Conservation (phyloP, 1,139 yeast species). For the Scheffersomyces segobiensis region DNA sequence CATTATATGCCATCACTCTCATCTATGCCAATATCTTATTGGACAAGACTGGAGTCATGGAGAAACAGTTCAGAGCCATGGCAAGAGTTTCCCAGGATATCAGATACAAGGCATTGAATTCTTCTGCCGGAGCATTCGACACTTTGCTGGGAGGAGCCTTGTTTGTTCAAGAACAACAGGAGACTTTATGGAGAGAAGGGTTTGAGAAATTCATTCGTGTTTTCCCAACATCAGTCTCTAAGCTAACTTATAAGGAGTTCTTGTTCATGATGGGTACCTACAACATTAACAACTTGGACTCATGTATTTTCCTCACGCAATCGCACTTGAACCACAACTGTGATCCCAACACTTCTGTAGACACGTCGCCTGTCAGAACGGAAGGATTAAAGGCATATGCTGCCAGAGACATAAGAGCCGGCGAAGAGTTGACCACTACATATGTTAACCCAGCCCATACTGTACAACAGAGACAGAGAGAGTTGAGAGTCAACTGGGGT, state of each 20-base stretch:
- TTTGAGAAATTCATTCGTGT: slow-evolving; percentile 49
- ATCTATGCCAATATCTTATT: slow-evolving; percentile 51
- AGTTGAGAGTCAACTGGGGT: slow-evolving; percentile 79
- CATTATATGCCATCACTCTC: slow-evolving; percentile 64
- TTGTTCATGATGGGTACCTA: slow-evolving; percentile 67
- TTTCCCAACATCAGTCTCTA: slow-evolving; percentile 40
- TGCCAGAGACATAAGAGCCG: slow-evolving; percentile 54
- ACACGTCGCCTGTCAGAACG: slow-evolving; percentile 44
- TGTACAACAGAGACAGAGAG: slow-evolving; percentile 63
- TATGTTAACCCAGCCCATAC: slow-evolving; percentile 71
- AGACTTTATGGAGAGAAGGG: slow-evolving; percentile 61
- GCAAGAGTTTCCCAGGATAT: slow-evolving; percentile 70
- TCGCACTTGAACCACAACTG: slow-evolving; percentile 80
- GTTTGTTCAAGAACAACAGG: slow-evolving; percentile 57
- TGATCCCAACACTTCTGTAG: slow-evolving; percentile 66
- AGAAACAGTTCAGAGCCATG: slow-evolving; percentile 55
- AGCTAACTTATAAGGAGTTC: slow-evolving; percentile 54
- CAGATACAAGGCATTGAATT: slow-evolving; percentile 60
- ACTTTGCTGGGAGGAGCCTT: slow-evolving; percentile 49
- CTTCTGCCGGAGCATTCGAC: slow-evolving; percentile 60
- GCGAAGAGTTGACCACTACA: slow-evolving; percentile 69
- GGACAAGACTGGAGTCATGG: slow-evolving; percentile 44
- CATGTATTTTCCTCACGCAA: slow-evolving; percentile 59
- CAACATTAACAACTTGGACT: slow-evolving; percentile 71
- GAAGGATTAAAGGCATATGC: slow-evolving; percentile 64